Evolutionary conservation across 352 stramenopile species (phyloP).

Genomic region (Phytophthora tentaculata): DNA sequence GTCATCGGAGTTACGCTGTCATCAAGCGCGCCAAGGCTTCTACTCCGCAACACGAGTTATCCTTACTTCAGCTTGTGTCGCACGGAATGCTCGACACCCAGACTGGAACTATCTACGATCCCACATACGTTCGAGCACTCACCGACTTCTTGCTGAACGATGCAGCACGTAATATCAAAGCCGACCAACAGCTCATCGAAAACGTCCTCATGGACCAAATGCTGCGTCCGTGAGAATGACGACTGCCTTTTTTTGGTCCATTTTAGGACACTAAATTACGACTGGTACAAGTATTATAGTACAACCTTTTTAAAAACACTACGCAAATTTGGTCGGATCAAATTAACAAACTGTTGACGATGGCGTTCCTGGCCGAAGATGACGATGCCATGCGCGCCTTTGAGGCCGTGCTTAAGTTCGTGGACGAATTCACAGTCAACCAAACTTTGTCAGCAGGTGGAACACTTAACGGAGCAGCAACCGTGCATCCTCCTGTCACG

Average conservation of each 20-base stretch:
- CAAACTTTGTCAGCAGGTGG: neutral
- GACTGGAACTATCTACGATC: constrained; percentile 36
- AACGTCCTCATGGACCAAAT: constrained; percentile 51
- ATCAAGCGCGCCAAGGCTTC: constrained; percentile 48
- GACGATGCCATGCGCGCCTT: constrained; percentile 34
- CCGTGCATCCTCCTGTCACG: neutral
- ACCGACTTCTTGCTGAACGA: constrained; percentile 56
- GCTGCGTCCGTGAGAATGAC: constrained; percentile 20
- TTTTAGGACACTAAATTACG: too few species aligned
- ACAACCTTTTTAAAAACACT: neutral
- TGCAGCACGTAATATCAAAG: constrained; percentile 42
- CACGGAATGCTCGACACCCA: constrained; percentile 57
- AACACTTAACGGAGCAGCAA: neutral
- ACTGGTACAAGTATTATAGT: too few species aligned
- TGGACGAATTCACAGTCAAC: constrained; percentile 25
- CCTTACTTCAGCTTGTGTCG: constrained; percentile 57
- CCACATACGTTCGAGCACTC: constrained; percentile 44
- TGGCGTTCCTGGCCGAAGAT: constrained; percentile 32
- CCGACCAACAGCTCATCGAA: constrained; percentile 56
- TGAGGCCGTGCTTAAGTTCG: constrained; percentile 37
- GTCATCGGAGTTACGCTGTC: constrained; percentile 65
- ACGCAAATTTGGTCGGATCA: neutral
- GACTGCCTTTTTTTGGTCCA: neutral
- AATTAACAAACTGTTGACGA: neutral
- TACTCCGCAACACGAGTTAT: constrained; percentile 36